Conservation (phyloP, 768 basidiomycete species). For the Auricularia sp. region DNA sequence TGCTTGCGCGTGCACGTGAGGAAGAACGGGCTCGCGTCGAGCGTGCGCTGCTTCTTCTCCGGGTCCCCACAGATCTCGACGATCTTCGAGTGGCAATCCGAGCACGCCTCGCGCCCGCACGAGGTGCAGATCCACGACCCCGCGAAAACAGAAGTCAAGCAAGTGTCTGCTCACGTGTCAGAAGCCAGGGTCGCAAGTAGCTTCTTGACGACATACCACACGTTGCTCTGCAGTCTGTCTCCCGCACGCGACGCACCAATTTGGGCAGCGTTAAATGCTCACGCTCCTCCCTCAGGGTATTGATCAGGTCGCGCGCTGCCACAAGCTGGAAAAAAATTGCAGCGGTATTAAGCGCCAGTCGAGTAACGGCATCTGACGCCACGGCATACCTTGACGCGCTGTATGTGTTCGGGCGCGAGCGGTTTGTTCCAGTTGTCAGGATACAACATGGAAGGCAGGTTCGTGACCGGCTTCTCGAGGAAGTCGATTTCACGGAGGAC, state of each 20-base stretch:
- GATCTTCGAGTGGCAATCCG: slow-evolving; percentile 70
- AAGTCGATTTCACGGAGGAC: slow-evolving; percentile 61
- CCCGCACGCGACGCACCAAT: slow-evolving; percentile 63
- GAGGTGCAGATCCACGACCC: slow-evolving; percentile 84
- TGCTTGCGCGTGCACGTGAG: slow-evolving; percentile 58
- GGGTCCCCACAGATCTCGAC: slow-evolving; percentile 42
- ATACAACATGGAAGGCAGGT: slow-evolving; percentile 50
- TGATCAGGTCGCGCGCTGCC: slow-evolving; percentile 58
- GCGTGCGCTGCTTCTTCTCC: slow-evolving; percentile 45
- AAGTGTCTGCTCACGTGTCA: slow-evolving; percentile 54
- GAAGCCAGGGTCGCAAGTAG: not conserved
- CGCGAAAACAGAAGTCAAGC: slow-evolving; percentile 87
- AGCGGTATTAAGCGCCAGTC: too few relatives aligned
- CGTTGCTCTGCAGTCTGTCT: slow-evolving; percentile 74
- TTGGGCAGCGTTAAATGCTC: slow-evolving; percentile 45
- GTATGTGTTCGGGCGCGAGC: slow-evolving; percentile 39
- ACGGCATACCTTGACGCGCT: slow-evolving; percentile 46
- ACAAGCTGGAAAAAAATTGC: slow-evolving; percentile 34
- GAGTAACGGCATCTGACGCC: not conserved
- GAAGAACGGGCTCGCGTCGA: slow-evolving; percentile 52
- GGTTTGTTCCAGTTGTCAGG: slow-evolving; percentile 58
- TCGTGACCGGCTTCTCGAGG: slow-evolving; percentile 49
- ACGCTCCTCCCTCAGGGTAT: slow-evolving; percentile 53
- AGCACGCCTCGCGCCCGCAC: slow-evolving; percentile 85
- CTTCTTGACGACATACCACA: slow-evolving; percentile 47